Evolutionary conservation across 768 basidiomycete species (phyloP).

Genomic region (Collybia nuda): DNA sequence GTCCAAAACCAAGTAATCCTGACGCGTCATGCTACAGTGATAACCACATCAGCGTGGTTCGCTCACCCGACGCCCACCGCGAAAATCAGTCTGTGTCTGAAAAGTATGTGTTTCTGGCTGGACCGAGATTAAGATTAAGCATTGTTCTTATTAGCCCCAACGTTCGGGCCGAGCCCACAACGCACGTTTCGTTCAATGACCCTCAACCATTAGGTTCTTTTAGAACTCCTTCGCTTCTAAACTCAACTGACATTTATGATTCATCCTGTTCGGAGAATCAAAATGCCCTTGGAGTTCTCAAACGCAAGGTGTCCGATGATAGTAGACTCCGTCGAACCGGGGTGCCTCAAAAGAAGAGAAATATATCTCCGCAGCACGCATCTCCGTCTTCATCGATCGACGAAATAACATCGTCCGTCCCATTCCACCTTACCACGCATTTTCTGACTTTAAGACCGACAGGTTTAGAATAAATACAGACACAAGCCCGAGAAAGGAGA

Average conservation of each 20-base stretch:
- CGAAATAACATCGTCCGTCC: slow-evolving; percentile 18
- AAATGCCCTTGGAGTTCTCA: not conserved
- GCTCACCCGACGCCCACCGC: no score
- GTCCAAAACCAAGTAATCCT: no score
- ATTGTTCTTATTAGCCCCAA: no score
- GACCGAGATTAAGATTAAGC: no score
- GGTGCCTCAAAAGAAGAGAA: slow-evolving; percentile 5
- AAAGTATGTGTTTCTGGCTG: no score
- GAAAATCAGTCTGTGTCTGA: no score
- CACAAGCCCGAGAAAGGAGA: slow-evolving; percentile 1
- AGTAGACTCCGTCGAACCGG: not conserved
- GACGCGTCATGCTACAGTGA: no score
- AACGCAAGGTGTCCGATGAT: slow-evolving; percentile 5
- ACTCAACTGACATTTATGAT: not conserved
- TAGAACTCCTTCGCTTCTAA: not conserved
- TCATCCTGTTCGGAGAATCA: not conserved
- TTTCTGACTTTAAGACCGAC: no score
- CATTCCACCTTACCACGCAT: not conserved
- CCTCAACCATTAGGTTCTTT: not conserved
- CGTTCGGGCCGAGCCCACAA: no score
- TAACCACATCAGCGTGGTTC: no score
- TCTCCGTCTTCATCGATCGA: slow-evolving; percentile 11
- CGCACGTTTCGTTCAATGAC: not conserved
- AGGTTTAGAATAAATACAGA: slow-evolving; percentile 9
- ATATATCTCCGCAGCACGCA: not conserved